phyloP scores from a whole-genome alignment of 306 rosid species.

The Lathyrus sativus region DNA sequence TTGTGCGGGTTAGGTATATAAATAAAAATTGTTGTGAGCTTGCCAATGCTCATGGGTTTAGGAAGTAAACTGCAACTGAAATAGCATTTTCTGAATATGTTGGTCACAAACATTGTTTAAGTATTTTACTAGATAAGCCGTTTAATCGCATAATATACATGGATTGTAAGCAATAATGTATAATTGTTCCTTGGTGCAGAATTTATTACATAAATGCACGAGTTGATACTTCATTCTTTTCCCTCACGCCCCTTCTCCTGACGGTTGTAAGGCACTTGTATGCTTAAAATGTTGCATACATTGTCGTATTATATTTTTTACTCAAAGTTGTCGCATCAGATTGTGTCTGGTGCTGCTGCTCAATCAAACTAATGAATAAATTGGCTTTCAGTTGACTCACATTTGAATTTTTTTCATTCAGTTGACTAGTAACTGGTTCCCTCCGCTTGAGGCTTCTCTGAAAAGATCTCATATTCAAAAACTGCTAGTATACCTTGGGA shows the following conservation, averaged over 20 bases:
- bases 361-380: background rate
- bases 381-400: slow-evolving; percentile 18
- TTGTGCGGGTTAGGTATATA: slow-evolving; percentile 18
- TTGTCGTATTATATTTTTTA: slow-evolving; percentile 1
- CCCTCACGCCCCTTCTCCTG: background rate
- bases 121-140: slow-evolving; percentile 12
- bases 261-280: slow-evolving; percentile 1
- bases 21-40: slow-evolving; percentile 5
- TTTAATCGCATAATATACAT: background rate
- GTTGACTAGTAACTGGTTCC: slow-evolving; percentile 70
- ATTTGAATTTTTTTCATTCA: slow-evolving; percentile 41
- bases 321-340: background rate
- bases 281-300: background rate
- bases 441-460: too few relatives aligned
- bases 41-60: background rate
- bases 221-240: background rate
- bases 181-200: slow-evolving; percentile 1
- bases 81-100: slow-evolving; percentile 12
- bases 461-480: slow-evolving; percentile 46
- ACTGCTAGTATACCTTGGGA: slow-evolving; percentile 32
- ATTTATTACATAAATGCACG: background rate
- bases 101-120: slow-evolving; percentile 11
- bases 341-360: slow-evolving; percentile 15
- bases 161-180: slow-evolving; percentile 6
- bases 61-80: slow-evolving; percentile 14